Base-by-base conservation (phyloP, 768 basidiomycete genomes). In the Leucogyrophana mollusca region DNA sequence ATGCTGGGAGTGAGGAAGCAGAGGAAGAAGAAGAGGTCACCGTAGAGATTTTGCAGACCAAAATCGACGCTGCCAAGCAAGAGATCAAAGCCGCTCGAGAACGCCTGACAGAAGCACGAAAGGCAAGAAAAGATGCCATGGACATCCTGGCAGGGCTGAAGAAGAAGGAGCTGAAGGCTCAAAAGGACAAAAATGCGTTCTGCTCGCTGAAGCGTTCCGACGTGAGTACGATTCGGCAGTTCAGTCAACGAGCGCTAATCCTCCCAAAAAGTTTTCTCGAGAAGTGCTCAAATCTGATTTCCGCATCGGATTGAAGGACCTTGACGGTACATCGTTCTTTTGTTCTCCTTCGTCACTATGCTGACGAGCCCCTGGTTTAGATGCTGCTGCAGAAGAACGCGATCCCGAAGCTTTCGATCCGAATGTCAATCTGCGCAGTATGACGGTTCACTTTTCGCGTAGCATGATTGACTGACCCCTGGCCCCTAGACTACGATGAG, bases 281-380 rank as follows among this genome's bases (percentile, higher is more conserved):
- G 77, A 77, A 38, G 73, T 78, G 4, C 58, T 83, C 36, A 81
- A 81, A 51, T 75, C 79, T 51, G 81, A 83, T 49, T 83, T 84
- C 60, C 69, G 82, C 27, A 59, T 66, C 3, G 81, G 82, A 11
- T 52, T 83, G 40, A 81, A 79, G 52, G 79, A 82, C 25, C 60
- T 83, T 1, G 81, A 83, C 55, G 80, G 78, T 79, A 47, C 22
- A 65, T 55, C 9, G 9, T n/a, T n/a, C n/a, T n/a, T n/a, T 9
- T 24, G 23, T 37, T 7, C 3, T 23, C 11, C 23, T 35, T n/a
- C 9, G 21, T 41, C 40, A 13, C 35, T 37, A 14, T 25, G 16
- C 44, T 6, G 27, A 27, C 36, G 21, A 9, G 14, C 34, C n/a
- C 39, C n/a, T n/a, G 32, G 4, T 37, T 18, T 43, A 80, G 79